Percentiles rank a stretch among this genome's conserved stretches.
Conservation (phyloP, 257 asterid genomes). For the Petrea volubilis region DNA sequence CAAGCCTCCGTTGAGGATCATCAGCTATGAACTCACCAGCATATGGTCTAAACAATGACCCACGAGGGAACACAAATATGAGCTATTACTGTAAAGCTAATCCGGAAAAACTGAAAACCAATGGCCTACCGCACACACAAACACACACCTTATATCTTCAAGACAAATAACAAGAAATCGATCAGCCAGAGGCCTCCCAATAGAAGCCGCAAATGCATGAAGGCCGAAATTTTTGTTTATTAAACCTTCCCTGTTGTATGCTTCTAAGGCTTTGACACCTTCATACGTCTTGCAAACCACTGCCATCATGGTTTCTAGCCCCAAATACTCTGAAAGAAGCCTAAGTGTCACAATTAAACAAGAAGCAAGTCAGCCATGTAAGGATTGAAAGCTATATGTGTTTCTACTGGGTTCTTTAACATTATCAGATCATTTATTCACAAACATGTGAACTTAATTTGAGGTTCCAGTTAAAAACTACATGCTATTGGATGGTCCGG, state of each 20-base stretch:
- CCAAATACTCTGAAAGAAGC: constrained; percentile 71
- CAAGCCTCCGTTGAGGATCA: constrained; percentile 81
- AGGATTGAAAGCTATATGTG: neutral
- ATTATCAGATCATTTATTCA: neutral
- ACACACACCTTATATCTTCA: constrained; percentile 56
- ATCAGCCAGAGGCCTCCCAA: constrained; percentile 50
- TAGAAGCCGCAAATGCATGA: constrained; percentile 65
- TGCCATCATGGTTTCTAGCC: constrained; percentile 73
- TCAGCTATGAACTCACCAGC: constrained; percentile 53
- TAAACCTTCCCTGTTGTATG: constrained; percentile 58
- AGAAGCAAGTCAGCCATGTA: constrained; percentile 26
- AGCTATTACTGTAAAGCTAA: neutral
- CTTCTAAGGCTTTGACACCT: constrained; percentile 68
- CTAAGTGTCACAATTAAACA: constrained; percentile 43
- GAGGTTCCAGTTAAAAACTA: neutral
- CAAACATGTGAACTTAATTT: neutral
- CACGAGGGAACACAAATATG: constrained; percentile 13
- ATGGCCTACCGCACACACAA: neutral
- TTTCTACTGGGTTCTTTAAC: neutral
- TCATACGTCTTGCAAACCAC: constrained; percentile 73
- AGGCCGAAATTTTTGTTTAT: constrained; percentile 54
- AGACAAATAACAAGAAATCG: constrained; percentile 70
- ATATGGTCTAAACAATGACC: constrained; percentile 60
- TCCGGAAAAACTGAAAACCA: neutral
- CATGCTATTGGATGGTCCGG: neutral